Conservation (phyloP, 768 basidiomycete species). For the Pleurotus citrinopileatus region DNA sequence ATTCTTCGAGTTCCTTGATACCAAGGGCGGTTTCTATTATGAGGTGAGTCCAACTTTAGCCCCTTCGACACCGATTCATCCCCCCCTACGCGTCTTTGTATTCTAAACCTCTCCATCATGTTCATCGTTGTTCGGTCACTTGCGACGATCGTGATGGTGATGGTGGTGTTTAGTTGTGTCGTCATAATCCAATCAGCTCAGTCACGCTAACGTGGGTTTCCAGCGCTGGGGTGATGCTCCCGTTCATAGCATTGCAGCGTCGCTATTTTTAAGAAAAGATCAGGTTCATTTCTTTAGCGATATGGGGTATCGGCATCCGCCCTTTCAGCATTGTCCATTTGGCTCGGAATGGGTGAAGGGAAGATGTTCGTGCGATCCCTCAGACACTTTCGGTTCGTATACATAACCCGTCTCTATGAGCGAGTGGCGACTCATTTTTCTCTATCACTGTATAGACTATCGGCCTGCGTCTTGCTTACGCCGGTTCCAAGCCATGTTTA, state of each 20-base stretch:
- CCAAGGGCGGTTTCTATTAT: slow-evolving; percentile 66
- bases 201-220: background rate
- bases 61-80: slow-evolving; percentile 32
- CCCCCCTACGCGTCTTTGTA: slow-evolving; percentile 31
- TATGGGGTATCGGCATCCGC: slow-evolving; percentile 80
- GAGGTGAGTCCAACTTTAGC: slow-evolving; percentile 47
- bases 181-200: slow-evolving; percentile 32
- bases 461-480: slow-evolving; percentile 1
- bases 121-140: too few species aligned
- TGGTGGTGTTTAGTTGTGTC: slow-evolving; percentile 14
- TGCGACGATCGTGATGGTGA: too few species aligned
- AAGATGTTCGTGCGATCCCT: slow-evolving; percentile 60
- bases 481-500: slow-evolving; percentile 4
- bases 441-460: background rate
- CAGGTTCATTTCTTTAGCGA: slow-evolving; percentile 81
- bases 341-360: slow-evolving; percentile 45
- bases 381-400: slow-evolving; percentile 54
- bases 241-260: slow-evolving; percentile 55
- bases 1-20: slow-evolving; percentile 66
- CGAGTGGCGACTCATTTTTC: too few species aligned
- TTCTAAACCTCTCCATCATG: too few species aligned
- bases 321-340: slow-evolving; percentile 69
- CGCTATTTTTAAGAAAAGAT: slow-evolving; percentile 56
- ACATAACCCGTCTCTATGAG: background rate
- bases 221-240: slow-evolving; percentile 47